Base-by-base conservation (phyloP, 208 protist genomes). In the Crithidia bombi region DNA sequence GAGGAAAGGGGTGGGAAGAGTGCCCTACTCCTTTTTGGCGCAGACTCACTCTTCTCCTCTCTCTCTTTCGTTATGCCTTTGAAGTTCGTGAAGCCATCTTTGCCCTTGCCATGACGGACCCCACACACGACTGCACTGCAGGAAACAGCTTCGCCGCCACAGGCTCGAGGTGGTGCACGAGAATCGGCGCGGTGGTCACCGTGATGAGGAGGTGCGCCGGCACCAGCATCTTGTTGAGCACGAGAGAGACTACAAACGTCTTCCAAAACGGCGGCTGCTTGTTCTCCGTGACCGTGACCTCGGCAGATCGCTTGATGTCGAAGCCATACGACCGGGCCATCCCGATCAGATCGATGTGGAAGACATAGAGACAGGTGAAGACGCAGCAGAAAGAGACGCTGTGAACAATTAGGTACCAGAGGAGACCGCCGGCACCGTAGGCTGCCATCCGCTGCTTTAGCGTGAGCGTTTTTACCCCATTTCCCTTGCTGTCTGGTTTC, bases 371-470 rank as follows among this genome's bases (percentile, higher is more conserved):
- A 26, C 77, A 85, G 56, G 79, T 77, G 68, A 95, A 95, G 43
- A 95, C 79, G 36, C 63, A 54, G 6, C 46, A 59, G 23, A 92
- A 65, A 58, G 75, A 66, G 17, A 81, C 54, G 51, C 81, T 90
- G 70, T 95, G 90, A 33, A 95, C 52, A 62, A 95, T 92, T 28
- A 92, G 74, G 65, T 95, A 95, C 71, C 85, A 82, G 47, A 95
- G 70, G 26, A 95, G 58, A 3, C 90, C 90, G 28, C 85, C 90
- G n/a, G 70, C 85, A 15, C 90, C 90, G 77, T 92, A 92, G 19
- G 80, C 78, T n/a, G 85, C 78, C 23, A 95, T 68, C 51, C 83
- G 79, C 73, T 92, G 72, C 65, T 87, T 92, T 57, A 85, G 21
- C 32, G 83, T 75, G 36, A 82, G 30, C 3, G 69, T 25, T 35